Conservation (phyloP, 1,284 basidiomycete species). For the Volvariella volvacea region DNA sequence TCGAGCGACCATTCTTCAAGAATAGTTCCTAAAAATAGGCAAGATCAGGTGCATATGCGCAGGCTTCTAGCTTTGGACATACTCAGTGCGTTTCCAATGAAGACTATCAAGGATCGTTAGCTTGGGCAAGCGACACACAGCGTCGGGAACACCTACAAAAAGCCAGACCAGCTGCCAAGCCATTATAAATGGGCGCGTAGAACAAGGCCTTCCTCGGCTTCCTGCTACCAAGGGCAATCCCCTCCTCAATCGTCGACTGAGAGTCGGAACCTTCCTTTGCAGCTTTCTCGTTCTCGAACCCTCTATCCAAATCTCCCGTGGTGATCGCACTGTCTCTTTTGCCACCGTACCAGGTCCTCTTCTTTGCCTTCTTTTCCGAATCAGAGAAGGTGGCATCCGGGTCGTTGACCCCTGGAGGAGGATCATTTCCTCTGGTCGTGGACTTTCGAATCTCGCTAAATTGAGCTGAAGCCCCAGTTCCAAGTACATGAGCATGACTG, state of each 20-base stretch:
- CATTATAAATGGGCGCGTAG: conserved; percentile 74
- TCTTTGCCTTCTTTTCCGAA: conserved; percentile 10
- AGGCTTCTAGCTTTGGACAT: conserved; percentile 23
- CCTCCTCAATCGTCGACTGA: conserved; percentile 11
- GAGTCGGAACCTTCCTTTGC: conserved; percentile 13
- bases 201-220: conserved; percentile 29
- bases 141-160: conserved; percentile 33
- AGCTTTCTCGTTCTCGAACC: conserved; percentile 6
- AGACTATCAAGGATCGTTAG: conserved; percentile 20
- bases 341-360: conserved; percentile 33
- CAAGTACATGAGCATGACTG: conserved; percentile 2
- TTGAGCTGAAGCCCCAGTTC: no score
- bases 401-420: background rate
- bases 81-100: conserved; percentile 43
- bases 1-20: conserved; percentile 66
- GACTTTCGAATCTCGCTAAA: no score
- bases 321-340: conserved; percentile 18
- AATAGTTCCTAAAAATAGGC: conserved; percentile 39
- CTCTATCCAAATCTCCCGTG: no score
- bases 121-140: background rate
- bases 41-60: background rate
- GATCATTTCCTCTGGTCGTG: no score
- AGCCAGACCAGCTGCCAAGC: conserved; percentile 59
- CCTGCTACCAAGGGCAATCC: background rate
- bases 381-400: background rate